Conservation (phyloP, 2,329 filamentous ascomycete genomes). For the Botryotinia narcissicola region DNA sequence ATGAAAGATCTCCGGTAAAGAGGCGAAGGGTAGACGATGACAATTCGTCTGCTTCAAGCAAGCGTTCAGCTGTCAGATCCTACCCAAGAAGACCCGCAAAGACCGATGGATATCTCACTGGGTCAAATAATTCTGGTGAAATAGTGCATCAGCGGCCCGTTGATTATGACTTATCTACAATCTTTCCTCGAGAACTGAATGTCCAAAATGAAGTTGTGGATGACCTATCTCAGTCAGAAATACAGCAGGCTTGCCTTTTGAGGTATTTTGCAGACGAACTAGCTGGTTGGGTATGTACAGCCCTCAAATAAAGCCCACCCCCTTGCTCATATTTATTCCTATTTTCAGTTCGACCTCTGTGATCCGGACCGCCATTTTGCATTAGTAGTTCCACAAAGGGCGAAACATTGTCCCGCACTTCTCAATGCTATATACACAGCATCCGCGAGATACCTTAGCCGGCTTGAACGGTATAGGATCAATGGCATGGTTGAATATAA, state of each 20-base stretch:
- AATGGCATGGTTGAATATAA: slow-evolving; percentile 32
- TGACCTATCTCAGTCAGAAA: slow-evolving; percentile 15
- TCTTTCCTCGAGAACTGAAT: not conserved
- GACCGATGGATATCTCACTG: not conserved
- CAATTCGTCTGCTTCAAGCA: slow-evolving; percentile 9
- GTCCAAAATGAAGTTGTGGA: not conserved
- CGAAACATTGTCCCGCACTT: slow-evolving; percentile 42
- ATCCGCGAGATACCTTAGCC: slow-evolving; percentile 42
- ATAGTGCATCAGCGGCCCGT: not conserved
- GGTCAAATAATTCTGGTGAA: not conserved
- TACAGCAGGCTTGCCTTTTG: slow-evolving; percentile 32
- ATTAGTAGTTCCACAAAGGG: slow-evolving; percentile 43
- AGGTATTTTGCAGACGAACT: slow-evolving; percentile 34
- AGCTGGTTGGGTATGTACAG: slow-evolving; percentile 30
- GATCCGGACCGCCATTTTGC: slow-evolving; percentile 44
- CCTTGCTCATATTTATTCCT: not conserved
- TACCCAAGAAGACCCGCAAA: slow-evolving; percentile 19
- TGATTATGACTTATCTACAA: not conserved
- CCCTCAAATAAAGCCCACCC: not conserved
- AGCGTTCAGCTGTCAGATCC: not conserved
- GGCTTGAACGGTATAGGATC: slow-evolving; percentile 32
- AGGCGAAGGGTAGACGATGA: slow-evolving; percentile 20
- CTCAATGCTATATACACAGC: slow-evolving; percentile 38
- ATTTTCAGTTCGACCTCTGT: slow-evolving; percentile 42
- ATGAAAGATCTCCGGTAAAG: slow-evolving; percentile 17